Conservation (phyloP, 352 stramenopile genomes). For the Thraustochytrium striatum region DNA sequence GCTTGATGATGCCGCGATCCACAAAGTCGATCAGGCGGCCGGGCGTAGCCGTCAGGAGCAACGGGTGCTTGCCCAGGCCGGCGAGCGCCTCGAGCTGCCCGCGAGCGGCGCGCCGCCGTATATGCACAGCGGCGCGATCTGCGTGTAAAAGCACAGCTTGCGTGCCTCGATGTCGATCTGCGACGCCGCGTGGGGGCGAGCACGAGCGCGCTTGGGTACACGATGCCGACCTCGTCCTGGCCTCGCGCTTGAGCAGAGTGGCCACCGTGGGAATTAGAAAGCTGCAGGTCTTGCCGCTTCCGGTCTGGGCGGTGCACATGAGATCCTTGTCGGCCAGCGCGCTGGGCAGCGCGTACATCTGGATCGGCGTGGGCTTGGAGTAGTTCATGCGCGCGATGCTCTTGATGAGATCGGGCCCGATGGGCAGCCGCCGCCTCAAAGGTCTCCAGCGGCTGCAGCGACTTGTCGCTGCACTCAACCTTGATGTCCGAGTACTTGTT, state of each 20-base stretch:
- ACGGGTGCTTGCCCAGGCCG: conserved; percentile 75
- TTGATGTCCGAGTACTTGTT: conserved; percentile 96
- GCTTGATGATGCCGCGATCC: conserved; percentile 80
- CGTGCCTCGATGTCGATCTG: conserved; percentile 91
- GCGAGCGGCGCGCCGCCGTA: conserved; percentile 95
- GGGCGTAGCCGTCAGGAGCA: conserved; percentile 93
- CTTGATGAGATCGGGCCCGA: conserved; percentile 62
- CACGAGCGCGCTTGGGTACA: conserved; percentile 81
- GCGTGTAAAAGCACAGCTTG: conserved; percentile 92
- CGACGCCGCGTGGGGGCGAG: conserved; percentile 84
- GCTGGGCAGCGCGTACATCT: conserved; percentile 99
- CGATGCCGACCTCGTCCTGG: conserved; percentile 86
- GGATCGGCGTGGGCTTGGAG: conserved; percentile 92
- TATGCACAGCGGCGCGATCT: conserved; percentile 98
- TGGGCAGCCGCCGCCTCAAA: conserved; percentile 69
- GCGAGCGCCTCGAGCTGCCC: conserved; percentile 75
- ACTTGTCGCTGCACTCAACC: conserved; percentile 86
- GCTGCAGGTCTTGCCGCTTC: conserved; percentile 89
- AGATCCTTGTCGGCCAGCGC: conserved; percentile 85
- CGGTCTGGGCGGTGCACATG: conserved; percentile 97
- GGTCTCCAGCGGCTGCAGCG: conserved; percentile 80
- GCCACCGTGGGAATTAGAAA: conserved; percentile 93
- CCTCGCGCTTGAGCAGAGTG: conserved; percentile 84
- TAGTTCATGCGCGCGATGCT: conserved; percentile 90
- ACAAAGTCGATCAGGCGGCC: conserved; percentile 94